A percentile compares a stretch with the other conserved stretches of the same genome.
Conservation (phyloP, 352 stramenopile genomes). For the Phytophthora boehmeriae region DNA sequence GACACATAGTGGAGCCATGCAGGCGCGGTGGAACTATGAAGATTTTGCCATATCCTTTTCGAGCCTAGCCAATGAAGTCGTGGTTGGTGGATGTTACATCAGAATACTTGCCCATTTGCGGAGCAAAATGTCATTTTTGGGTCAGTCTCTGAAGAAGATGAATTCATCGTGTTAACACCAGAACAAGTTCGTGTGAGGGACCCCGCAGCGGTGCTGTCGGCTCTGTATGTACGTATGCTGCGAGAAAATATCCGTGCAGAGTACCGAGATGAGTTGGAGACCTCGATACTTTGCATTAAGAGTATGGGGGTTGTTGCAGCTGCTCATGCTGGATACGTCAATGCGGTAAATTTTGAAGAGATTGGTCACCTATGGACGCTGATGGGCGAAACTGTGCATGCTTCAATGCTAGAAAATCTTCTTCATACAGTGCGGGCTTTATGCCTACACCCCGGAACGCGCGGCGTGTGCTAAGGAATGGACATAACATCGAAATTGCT, state of each 20-base stretch:
- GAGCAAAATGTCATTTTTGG: slow-evolving; percentile 57
- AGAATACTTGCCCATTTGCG: slow-evolving; percentile 57
- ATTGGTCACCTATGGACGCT: slow-evolving; percentile 68
- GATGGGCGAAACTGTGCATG: slow-evolving; percentile 69
- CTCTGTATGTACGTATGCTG: slow-evolving; percentile 76
- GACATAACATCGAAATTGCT: slow-evolving; percentile 51
- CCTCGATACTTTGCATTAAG: slow-evolving; percentile 66
- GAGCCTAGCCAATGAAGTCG: slow-evolving; percentile 85
- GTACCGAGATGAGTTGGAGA: slow-evolving; percentile 65
- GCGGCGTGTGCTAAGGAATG: slow-evolving; percentile 48
- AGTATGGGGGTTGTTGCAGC: slow-evolving; percentile 66
- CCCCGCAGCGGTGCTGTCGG: slow-evolving; percentile 53
- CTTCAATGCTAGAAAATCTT: slow-evolving; percentile 56
- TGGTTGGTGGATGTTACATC: slow-evolving; percentile 92
- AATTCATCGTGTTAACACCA: slow-evolving; percentile 47
- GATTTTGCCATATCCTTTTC: slow-evolving; percentile 94
- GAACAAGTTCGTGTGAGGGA: slow-evolving; percentile 67
- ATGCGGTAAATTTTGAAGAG: slow-evolving; percentile 67
- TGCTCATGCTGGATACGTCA: slow-evolving; percentile 44
- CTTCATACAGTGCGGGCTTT: slow-evolving; percentile 66
- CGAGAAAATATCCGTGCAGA: slow-evolving; percentile 80
- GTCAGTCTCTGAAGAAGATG: slow-evolving; percentile 52
- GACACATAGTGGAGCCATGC: slow-evolving; percentile 60
- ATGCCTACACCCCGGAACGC: slow-evolving; percentile 56
- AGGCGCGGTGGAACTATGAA: slow-evolving; percentile 96